These are phyloP conservation scores for Pichia eremophila DNA, from an alignment of 805 yeast species.

Conservation along the genomic window DNA sequence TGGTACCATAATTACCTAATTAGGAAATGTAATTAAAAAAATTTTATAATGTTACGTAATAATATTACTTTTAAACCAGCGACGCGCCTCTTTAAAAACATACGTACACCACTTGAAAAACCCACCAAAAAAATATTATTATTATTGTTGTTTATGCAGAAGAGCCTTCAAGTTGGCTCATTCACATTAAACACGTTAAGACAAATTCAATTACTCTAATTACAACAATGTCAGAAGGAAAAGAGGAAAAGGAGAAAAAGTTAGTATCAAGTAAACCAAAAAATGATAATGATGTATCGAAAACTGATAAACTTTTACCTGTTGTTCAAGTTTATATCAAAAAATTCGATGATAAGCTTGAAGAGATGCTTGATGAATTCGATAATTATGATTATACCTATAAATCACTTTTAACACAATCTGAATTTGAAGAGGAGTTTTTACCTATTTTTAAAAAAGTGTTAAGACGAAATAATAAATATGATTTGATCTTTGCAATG, in stretches of 20 bases:
- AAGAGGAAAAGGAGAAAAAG: neutral
- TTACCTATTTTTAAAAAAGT: slow-evolving; percentile 11
- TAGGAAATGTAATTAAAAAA: neutral
- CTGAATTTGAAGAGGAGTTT: slow-evolving; percentile 18
- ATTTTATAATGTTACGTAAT: too few species aligned
- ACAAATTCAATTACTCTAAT: too few species aligned
- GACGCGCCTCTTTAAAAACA: too few species aligned
- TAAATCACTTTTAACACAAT: slow-evolving; percentile 14
- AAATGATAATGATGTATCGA: neutral
- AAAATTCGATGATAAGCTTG: slow-evolving; percentile 8
- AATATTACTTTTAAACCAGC: too few species aligned
- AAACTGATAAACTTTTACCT: neutral
- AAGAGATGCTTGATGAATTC: slow-evolving; percentile 12
- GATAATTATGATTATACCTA: slow-evolving; percentile 14
- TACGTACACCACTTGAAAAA: too few species aligned
- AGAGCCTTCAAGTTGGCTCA: too few species aligned
- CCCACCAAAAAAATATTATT: too few species aligned
- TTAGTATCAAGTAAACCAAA: neutral
- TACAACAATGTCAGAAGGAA: neutral
- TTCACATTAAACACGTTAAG: too few species aligned
- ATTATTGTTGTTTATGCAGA: too few species aligned
- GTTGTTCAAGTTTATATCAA: neutral
- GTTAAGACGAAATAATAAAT: slow-evolving; percentile 9
- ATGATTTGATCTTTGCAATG: slow-evolving; percentile 9
- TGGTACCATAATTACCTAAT: slow-evolving; percentile 1